Conservation (phyloP, 371 early-diverging fungal genomes). For the Parasitella parasitica region DNA sequence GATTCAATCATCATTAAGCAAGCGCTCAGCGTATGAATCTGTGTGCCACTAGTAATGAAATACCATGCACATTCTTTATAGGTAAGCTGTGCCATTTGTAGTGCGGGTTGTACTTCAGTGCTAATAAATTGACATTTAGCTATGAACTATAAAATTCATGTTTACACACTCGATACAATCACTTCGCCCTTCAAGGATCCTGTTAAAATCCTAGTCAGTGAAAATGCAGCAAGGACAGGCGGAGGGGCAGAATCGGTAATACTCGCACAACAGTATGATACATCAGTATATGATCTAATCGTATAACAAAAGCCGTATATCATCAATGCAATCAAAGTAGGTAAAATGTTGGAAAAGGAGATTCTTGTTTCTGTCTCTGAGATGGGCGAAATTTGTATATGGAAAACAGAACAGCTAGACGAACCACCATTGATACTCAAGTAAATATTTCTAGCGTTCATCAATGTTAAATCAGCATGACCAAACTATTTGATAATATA, state of each 20-base stretch:
- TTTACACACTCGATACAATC: slow-evolving; percentile 22
- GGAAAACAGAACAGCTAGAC: slow-evolving; percentile 50
- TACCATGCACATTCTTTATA: slow-evolving; percentile 40
- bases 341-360: slow-evolving; percentile 44
- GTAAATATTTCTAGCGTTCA: slow-evolving; percentile 5
- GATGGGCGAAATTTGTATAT: slow-evolving; percentile 49
- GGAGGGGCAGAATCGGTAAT: slow-evolving; percentile 23
- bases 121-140: slow-evolving; percentile 15
- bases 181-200: slow-evolving; percentile 22
- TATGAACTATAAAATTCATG: slow-evolving; percentile 29
- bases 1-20: too few species aligned
- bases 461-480: too few species aligned
- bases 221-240: slow-evolving; percentile 3
- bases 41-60: slow-evolving; percentile 36
- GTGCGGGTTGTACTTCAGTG: too few species aligned
- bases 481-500: neutral
- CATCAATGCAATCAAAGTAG: slow-evolving; percentile 65
- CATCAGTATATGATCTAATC: neutral
- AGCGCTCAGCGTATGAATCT: slow-evolving; percentile 55
- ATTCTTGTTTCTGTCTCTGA: slow-evolving; percentile 57
- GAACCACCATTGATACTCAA: slow-evolving; percentile 41
- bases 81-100: slow-evolving; percentile 26
- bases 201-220: slow-evolving; percentile 12
- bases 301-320: slow-evolving; percentile 18
- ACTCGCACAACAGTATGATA: too few species aligned